These are phyloP conservation scores for Chrysosporium keratinophilum DNA, from an alignment of 2,329 filamentous ascomycete species.

Conservation along the genomic window DNA sequence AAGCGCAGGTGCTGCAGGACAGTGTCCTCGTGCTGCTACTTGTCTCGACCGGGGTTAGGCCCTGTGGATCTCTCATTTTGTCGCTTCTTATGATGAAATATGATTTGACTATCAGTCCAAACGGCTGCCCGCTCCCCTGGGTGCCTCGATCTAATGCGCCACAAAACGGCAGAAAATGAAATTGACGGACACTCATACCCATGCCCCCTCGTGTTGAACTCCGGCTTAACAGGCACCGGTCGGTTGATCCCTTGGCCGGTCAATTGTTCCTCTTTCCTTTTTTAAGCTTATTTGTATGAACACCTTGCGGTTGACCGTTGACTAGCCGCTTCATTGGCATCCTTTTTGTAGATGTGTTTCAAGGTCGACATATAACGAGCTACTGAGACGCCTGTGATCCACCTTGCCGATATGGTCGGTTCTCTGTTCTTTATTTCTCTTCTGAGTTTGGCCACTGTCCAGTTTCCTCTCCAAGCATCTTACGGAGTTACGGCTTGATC, in stretches of 20 bases:
- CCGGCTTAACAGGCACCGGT: not conserved
- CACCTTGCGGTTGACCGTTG: not conserved
- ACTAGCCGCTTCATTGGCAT: not conserved
- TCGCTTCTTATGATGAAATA: not conserved
- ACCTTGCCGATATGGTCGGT: not conserved
- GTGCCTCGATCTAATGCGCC: not conserved
- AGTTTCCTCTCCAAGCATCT: not conserved
- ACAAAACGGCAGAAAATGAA: not conserved
- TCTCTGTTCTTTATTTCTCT: not conserved
- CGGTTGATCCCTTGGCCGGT: not conserved
- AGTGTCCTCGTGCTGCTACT: not conserved
- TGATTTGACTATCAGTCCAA: not conserved
- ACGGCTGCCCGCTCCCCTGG: not conserved
- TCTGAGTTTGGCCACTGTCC: not conserved
- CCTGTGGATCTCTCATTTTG: not conserved
- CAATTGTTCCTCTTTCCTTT: not conserved
- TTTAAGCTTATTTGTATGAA: not conserved
- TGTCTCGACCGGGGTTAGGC: not conserved
- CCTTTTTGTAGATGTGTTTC: not conserved
- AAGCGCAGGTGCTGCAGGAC: not conserved
- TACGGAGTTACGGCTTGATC: not conserved
- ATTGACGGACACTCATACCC: not conserved
- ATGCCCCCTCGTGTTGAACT: conserved; percentile 4
- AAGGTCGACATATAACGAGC: not conserved
- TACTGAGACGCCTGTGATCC: not conserved